Evolutionary conservation across 2,329 filamentous ascomycete genomes (phyloP).

Genomic region (Ophiostoma novo-ulmi): DNA sequence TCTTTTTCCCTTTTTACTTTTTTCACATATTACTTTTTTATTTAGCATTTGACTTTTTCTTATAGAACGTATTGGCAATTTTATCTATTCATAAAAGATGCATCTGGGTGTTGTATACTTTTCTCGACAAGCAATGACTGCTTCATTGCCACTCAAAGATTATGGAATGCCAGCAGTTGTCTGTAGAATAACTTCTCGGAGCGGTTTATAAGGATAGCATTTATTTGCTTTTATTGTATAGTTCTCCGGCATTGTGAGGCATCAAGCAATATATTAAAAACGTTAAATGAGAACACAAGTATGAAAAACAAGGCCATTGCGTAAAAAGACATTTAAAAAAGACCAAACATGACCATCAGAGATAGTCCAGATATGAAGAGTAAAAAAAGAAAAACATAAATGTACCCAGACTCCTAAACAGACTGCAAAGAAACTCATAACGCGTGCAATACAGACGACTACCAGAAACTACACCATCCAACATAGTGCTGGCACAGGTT

Average conservation of each 20-base stretch:
- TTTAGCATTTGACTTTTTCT: neutral
- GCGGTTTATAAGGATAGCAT: too few species aligned
- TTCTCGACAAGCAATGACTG: too few species aligned
- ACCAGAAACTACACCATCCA: constrained; percentile 99
- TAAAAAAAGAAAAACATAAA: neutral
- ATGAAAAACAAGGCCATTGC: neutral
- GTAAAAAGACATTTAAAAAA: neutral
- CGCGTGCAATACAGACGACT: neutral
- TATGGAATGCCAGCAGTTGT: too few species aligned
- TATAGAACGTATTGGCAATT: neutral
- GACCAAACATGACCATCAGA: neutral
- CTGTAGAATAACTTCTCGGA: too few species aligned
- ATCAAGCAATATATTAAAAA: too few species aligned
- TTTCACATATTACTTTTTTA: neutral
- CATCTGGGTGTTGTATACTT: too few species aligned
- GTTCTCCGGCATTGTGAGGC: too few species aligned
- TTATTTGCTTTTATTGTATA: too few species aligned
- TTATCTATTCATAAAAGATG: too few species aligned
- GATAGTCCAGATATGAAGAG: neutral
- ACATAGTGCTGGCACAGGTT: constrained; percentile 99
- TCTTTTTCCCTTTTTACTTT: neutral
- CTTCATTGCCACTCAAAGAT: too few species aligned
- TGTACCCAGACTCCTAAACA: neutral
- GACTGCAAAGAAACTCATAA: neutral
- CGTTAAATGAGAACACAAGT: too few species aligned